These are phyloP conservation scores for Geranium brycei DNA, from an alignment of 345 rosid genomes.

Conservation along the genomic window DNA sequence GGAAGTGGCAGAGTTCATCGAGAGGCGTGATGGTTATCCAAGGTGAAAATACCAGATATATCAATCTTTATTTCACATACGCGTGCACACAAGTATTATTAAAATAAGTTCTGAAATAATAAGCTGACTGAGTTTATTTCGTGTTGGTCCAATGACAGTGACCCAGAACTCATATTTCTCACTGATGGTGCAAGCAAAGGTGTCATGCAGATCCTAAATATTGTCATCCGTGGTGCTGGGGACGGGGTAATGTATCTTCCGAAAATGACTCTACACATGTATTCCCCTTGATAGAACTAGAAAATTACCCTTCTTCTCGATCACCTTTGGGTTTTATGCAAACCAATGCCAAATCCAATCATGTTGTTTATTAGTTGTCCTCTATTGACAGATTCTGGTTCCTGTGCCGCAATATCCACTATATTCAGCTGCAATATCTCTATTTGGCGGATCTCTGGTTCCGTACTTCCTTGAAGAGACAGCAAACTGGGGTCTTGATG, in stretches of 20 bases:
- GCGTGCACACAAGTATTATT: neutral
- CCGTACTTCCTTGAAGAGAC: slow-evolving; percentile 88
- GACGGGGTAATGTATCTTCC: slow-evolving; percentile 63
- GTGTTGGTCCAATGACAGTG: slow-evolving; percentile 40
- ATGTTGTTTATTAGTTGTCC: neutral
- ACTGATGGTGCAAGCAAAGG: slow-evolving; percentile 99
- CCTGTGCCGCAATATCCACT: slow-evolving; percentile 99
- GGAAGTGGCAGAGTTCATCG: slow-evolving; percentile 91
- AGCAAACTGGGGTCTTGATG: slow-evolving; percentile 96
- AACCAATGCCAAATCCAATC: neutral
- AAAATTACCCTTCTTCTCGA: neutral
- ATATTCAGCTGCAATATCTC: slow-evolving; percentile 86
- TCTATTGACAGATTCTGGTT: slow-evolving; percentile 49
- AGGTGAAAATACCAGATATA: slow-evolving; percentile 42
- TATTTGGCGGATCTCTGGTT: slow-evolving; percentile 85
- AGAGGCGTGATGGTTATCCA: slow-evolving; percentile 89
- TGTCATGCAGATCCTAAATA: slow-evolving; percentile 88
- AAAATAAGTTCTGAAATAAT: slow-evolving; percentile 2
- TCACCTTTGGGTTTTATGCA: neutral
- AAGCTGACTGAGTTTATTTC: slow-evolving; percentile 15
- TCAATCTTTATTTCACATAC: neutral
- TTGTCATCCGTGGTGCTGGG: slow-evolving; percentile 66
- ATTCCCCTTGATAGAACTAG: neutral
- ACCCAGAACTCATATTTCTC: slow-evolving; percentile 88
- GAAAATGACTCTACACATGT: neutral